Conservation (phyloP, 2,329 filamentous ascomycete species). For the Xylaria arbuscula region DNA sequence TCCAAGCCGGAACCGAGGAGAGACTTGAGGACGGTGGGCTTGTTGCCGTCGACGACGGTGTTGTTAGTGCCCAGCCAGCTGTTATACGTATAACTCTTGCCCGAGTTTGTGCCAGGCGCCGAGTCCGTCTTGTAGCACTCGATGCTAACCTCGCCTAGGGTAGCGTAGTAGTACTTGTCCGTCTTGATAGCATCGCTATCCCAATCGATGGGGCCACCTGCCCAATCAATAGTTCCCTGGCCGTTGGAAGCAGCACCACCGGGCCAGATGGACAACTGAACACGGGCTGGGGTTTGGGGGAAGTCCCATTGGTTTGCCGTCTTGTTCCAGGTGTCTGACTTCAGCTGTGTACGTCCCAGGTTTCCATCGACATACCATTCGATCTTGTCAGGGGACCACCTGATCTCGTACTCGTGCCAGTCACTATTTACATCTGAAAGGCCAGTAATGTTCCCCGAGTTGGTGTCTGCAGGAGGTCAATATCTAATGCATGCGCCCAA, state of each 20-base stretch:
- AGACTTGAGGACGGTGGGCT: constrained; percentile 80
- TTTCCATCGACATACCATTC: constrained; percentile 89
- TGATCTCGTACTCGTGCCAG: constrained; percentile 90
- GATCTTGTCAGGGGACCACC: constrained; percentile 89
- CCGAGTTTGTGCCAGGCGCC: constrained; percentile 74
- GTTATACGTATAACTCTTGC: constrained; percentile 81
- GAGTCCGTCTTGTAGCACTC: constrained; percentile 79
- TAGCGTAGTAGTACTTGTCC: constrained; percentile 89
- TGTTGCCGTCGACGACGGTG: constrained; percentile 79
- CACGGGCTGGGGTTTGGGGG: constrained; percentile 89
- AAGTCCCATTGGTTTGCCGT: constrained; percentile 85
- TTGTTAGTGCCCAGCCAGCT: constrained; percentile 74
- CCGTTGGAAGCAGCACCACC: constrained; percentile 83
- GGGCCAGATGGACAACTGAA: constrained; percentile 97
- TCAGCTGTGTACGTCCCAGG: constrained; percentile 77
- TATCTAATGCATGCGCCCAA: constrained; percentile 8
- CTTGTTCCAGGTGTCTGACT: constrained; percentile 84
- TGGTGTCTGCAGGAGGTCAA: constrained; percentile 68
- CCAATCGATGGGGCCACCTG: constrained; percentile 92
- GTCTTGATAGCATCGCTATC: constrained; percentile 80
- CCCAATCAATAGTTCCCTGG: constrained; percentile 88
- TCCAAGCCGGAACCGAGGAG: constrained; percentile 84
- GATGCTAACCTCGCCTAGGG: constrained; percentile 80
- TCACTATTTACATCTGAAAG: constrained; percentile 77
- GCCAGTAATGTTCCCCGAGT: constrained; percentile 75